Base-by-base conservation (phyloP, 1,284 basidiomycete genomes). In the Cryptococcus sp. region DNA sequence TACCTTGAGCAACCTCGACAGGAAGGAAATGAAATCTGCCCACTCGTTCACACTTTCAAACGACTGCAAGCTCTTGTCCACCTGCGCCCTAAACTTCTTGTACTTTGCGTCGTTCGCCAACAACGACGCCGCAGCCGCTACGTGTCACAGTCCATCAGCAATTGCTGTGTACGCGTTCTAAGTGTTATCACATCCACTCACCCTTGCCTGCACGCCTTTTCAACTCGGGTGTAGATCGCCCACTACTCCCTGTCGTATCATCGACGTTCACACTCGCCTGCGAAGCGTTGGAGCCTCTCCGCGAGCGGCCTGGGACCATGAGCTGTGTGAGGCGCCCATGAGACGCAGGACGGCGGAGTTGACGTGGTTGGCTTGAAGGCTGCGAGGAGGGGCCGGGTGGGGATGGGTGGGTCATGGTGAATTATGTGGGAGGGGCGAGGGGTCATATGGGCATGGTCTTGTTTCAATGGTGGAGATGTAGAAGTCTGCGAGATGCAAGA, bases 11-110 rank as follows among this genome's bases (percentile, higher is more conserved):
- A 99, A 79, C 61, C 94, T 87, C 67, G 93, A 94, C 70, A 99
- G 79, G 78, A 98, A 98, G 44, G 95, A 89, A 72, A 98, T 98
- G 76, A 95, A 98, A 80, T 99, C 96, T 57, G 96, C 95, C 96
- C 96, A 99, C 80, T 99, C 96, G 60, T 95, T 91, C 60, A 98
- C 91, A 71, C 85, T 91, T 73, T 98, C 94, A 69, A 99, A 98
- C 1, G 90, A 88, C 63, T 87, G 88, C 28, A 99, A 81, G 62
- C 89, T 91, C 74, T 88, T 88, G 73, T 98, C 96, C 52, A 99
- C 88, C 66, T 91, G 86, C 52, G 87, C 84, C 0, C 87, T 82
- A 77, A 94, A 98, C 79, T 97, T 97, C 81, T 91, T 92, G 80
- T 88, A 98, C 75, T 94, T 94, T n/a, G 89, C 86, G 77, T 98